Evolutionary conservation across 2,329 filamentous ascomycete species (phyloP).

Genomic region (Paecilomyces niveus): DNA sequence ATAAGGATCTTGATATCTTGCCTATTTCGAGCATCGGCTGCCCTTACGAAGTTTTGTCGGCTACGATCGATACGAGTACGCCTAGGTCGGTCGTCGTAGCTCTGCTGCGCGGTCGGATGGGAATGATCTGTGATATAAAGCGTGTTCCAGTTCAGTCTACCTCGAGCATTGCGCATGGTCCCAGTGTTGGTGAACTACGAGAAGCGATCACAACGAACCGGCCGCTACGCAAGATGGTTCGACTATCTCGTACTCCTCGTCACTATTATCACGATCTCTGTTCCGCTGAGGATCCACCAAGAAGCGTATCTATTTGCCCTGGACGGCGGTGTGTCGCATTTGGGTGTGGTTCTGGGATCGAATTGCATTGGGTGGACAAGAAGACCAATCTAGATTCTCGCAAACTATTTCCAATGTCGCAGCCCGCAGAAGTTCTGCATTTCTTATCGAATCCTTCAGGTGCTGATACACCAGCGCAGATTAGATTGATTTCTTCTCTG

Average conservation of each 20-base stretch:
- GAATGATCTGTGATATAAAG: conserved; percentile 53
- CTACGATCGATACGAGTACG: conserved; percentile 57
- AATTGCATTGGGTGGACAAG: conserved; percentile 54
- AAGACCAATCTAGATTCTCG: conserved; percentile 32
- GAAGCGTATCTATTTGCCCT: conserved; percentile 60
- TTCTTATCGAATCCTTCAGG: conserved; percentile 52
- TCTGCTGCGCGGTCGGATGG: conserved; percentile 53
- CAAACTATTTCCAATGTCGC: conserved; percentile 34
- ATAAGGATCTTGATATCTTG: conserved; percentile 26
- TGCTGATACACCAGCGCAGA: conserved; percentile 48
- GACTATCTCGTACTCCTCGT: conserved; percentile 26
- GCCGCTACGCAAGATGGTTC: conserved; percentile 15
- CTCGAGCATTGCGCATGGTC: conserved; percentile 8
- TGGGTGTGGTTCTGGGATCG: conserved; percentile 56
- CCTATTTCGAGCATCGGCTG: conserved; percentile 51
- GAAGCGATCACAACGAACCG: conserved; percentile 2
- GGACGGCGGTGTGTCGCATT: conserved; percentile 59
- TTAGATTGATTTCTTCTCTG: conserved; percentile 57
- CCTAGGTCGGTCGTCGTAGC: conserved; percentile 51
- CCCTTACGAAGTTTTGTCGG: conserved; percentile 50
- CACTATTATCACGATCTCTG: conserved; percentile 49
- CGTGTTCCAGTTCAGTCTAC: conserved; percentile 4
- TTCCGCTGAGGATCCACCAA: conserved; percentile 54
- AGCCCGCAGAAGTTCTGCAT: conserved; percentile 41
- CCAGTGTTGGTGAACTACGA: conserved; percentile 2